Base-by-base conservation (phyloP, 805 yeast species). In the Candida peoriensis region DNA sequence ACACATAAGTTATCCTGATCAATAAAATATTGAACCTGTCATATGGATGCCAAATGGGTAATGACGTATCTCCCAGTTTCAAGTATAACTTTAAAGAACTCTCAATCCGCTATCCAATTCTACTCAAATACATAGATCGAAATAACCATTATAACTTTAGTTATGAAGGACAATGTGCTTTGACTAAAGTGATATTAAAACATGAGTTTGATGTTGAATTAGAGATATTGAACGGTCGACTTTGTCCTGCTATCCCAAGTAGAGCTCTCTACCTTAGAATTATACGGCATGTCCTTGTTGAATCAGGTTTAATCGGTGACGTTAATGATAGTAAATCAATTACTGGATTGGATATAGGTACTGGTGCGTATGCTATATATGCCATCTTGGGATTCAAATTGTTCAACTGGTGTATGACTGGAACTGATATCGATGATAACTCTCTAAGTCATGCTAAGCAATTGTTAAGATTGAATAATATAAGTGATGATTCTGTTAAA, bases 341-440 rank as follows among this genome's bases (percentile, higher is more conserved):
- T n/a, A 26, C 24, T 13, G 68, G 64, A 1, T 32, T 68, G n/a
- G 76, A 71, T 41, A 55, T 70, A 13, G 79, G 79, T 1, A 66
- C 73, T 0, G 78, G 79, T 2, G 65, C 68, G 16, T 55, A 65
- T 26, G 68, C 68, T 4, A 65, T 73, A 1, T 73, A 72, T 46
- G 66, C 75, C 3, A 36, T 73, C 1, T 39, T 74, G 21, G 71
- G 59, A 6, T 38, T 54, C 19, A 40, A 44, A 13, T 17, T 52
- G 11, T 46, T 36, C 18, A 36, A 32, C 6, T 49, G 58, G 59
- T n/a, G 36, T 5, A 58, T 69, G 40, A 24, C 50, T 10, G 76
- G 66, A 5, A 62, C 70, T 6, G 78, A 74, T 32, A 59, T 68
- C 18, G 69, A 68, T 39, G 24, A 32, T 1, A 43, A 34, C 7